phyloP scores from a whole-genome alignment of 495 filamentous ascomycete species.

The Aspergillus wentii region DNA sequence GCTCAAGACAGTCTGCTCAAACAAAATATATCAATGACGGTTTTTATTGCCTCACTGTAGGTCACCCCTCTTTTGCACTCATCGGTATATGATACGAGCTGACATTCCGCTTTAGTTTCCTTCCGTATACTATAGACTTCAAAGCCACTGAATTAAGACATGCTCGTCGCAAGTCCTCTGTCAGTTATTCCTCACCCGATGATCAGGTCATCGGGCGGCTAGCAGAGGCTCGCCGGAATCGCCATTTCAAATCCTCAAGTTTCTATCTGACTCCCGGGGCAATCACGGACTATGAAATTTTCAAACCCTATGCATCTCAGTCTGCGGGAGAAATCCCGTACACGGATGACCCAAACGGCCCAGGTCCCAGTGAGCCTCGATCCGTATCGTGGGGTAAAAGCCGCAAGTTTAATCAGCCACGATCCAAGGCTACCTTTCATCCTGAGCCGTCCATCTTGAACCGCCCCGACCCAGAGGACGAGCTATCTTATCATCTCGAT shows the following conservation, averaged over 20 bases:
- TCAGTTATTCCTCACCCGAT: constrained; percentile 24
- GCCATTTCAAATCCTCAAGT: constrained; percentile 20
- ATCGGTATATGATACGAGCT: constrained; percentile 4
- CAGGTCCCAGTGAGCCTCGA: constrained; percentile 56
- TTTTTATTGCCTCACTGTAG: constrained; percentile 31
- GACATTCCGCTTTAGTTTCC: constrained; percentile 19
- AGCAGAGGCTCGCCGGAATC: constrained; percentile 14
- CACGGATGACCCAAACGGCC: constrained; percentile 24
- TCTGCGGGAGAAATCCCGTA: constrained; percentile 19
- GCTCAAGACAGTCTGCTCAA: no score
- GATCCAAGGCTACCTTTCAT: constrained; percentile 58
- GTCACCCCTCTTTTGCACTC: constrained; percentile 1
- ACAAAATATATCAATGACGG: constrained; percentile 15
- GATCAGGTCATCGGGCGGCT: constrained; percentile 31
- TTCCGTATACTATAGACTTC: constrained; percentile 38
- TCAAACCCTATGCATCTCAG: constrained; percentile 44
- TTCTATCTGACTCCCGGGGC: constrained; percentile 55
- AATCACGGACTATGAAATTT: constrained; percentile 53
- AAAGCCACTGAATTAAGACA: constrained; percentile 13
- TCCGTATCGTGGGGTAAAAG: constrained; percentile 61
- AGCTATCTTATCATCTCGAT: not conserved
- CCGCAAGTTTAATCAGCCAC: constrained; percentile 63
- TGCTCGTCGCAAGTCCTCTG: constrained; percentile 16
- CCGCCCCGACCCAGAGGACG: constrained; percentile 37
- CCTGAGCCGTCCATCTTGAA: constrained; percentile 65